phyloP scores from a whole-genome alignment of 1,284 basidiomycete genomes.

The Ceratobasidium sp. region DNA sequence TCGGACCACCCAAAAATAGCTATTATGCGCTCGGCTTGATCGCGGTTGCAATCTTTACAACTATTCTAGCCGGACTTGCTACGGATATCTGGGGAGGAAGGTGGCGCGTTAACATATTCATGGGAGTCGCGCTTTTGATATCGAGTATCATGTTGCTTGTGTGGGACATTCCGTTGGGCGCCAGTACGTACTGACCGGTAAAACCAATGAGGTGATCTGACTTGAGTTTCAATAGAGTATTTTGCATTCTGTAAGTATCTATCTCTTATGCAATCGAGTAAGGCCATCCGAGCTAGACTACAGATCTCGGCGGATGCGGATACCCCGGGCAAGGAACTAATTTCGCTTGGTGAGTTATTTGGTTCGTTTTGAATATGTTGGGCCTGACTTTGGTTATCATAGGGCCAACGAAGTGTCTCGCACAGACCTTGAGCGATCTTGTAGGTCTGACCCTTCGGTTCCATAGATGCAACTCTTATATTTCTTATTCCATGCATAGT shows the following conservation, averaged over 20 bases:
- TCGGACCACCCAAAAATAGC: conserved; percentile 32
- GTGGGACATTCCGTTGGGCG: conserved; percentile 41
- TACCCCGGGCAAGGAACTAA: conserved; percentile 38
- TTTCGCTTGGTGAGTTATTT: conserved; percentile 33
- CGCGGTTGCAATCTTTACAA: conserved; percentile 38
- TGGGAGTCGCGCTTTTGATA: conserved; percentile 33
- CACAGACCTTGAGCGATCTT: conserved; percentile 36
- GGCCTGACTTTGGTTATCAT: not conserved
- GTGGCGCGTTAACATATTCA: conserved; percentile 43
- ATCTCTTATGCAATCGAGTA: too few relatives aligned
- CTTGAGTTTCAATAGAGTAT: conserved; percentile 12
- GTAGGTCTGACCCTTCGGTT: not conserved
- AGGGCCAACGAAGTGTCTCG: conserved; percentile 42
- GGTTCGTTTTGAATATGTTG: not conserved
- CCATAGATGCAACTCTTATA: not conserved
- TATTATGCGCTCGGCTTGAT: conserved; percentile 43
- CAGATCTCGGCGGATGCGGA: conserved; percentile 34
- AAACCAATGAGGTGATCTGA: not conserved
- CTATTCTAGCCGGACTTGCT: conserved; percentile 20
- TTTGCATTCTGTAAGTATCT: conserved; percentile 38
- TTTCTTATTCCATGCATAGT: not conserved
- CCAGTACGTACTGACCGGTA: conserved; percentile 4
- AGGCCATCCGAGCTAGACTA: too few relatives aligned
- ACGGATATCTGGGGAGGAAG: conserved; percentile 39
- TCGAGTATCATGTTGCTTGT: conserved; percentile 40